Base-by-base conservation (phyloP, 306 rosid species). In the Cyclanthera cordifolia region DNA sequence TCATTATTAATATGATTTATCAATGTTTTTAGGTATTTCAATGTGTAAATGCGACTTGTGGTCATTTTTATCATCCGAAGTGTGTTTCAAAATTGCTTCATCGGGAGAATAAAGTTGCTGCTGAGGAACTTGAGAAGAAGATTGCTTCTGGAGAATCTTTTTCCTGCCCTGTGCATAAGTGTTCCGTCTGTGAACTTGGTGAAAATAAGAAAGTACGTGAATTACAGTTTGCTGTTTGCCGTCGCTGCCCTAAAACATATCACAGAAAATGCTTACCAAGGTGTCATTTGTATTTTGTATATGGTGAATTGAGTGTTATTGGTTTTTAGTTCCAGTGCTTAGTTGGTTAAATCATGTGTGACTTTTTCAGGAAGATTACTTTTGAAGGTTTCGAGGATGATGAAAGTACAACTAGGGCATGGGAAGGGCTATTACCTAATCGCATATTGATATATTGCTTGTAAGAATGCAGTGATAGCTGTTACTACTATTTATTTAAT, bases 191-290 rank as follows among this genome's bases (percentile, higher is more conserved):
- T 83, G 78, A 85, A 73, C 84, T 76, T 82, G 87, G 81, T 79
- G 99, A 93, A 81, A 79, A 90, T 73, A 90, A 83, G 77, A 75
- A 80, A 49, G 72, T 77, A 68, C 75, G 17, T 16, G 84, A 85
- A 28, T 53, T 84, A 30, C 94, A 84, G 70, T 87, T 93, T 85
- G 94, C 99, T 65, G 87, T 93, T 20, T 93, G 96, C 72, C 80
- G 99, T 83, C 99, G 99, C 25, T 93, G 99, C 75, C 96, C 99
- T 52, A 85, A 53, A 75, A 79, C 99, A 7, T 93, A 90, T 74
- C 99, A 93, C 53, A 83, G 88, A 73, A 90, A 90, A 85, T 93
- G 99, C 82, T 78, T 93, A 79, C 99, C 99, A 46, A 80, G 88
- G 97, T 88, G 72, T 53, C 74, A 47, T 43, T 67, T 53, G 23